Base-by-base conservation (phyloP, 2,329 filamentous ascomycete genomes). In the Diplodia mutila region DNA sequence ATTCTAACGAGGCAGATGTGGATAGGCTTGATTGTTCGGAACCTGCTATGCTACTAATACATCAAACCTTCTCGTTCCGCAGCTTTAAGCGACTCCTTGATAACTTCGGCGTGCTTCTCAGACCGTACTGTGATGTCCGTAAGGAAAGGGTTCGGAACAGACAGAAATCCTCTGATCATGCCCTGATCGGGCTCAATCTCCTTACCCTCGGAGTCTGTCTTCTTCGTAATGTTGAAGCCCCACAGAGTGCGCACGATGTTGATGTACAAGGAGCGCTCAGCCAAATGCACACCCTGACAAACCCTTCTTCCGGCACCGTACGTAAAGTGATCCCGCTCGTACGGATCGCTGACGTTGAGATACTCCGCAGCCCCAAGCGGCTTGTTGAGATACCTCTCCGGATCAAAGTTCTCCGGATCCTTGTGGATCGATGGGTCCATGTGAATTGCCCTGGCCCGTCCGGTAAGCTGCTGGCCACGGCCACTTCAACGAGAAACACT, bases 271-370 rank as follows among this genome's bases (percentile, higher is more conserved):
- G 76, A 78, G 34, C 76, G 75, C 42, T 79, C 77, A 0, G 77
- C 77, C 11, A 79, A 74, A 68, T 79, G 77, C 4, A 77, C 71
- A 12, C 77, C 77, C 11, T 76, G 76, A 69, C 77, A 79, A 1
- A 78, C 73, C 7, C 77, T 70, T 12, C 77, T 65, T 4, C 77
- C 77, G 0, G 76, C 76, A 8, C 77, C 76, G 53, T 77, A 79
- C 0, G 75, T 71, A 55, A 78, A 79, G 65, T 79, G 77, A 46
- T 79, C 77, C 4, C 77, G 72, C 23, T 71, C 75, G 27, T 71
- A 71, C 8, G 76, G 74, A 59, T 79, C 75, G 1, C 71, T 69
- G 4, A 67, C 53, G 23, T 75, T 76, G 0, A 78, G 77, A 39
- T 78, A 80, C 32, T 76, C 73, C 8, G 73, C 77, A 9, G 73